Base-by-base conservation (phyloP, 805 yeast species). In the Candida namnaoensis region DNA sequence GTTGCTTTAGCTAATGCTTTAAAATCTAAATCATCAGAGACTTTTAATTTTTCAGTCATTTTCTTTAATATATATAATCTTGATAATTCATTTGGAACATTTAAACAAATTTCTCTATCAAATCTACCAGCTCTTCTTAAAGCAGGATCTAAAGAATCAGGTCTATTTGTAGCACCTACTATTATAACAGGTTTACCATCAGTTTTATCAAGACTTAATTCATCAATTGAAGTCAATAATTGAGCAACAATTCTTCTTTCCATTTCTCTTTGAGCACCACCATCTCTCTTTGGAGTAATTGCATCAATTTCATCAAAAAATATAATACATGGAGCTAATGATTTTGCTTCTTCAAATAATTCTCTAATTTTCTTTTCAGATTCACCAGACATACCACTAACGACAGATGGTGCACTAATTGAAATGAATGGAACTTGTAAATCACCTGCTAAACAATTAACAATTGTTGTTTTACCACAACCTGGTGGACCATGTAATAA, bases 341-440 rank as follows among this genome's bases (percentile, higher is more conserved):
- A 53, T 53, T 81, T 82, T 4, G 99, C 99, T 57, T 93, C 98
- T 34, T 88, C 96, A 56, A 91, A 91, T 34, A 91, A 68, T 44
- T 93, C 98, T 47, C 99, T 72, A 23, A 93, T 70, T 56, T 91
- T 90, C 68, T 93, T 93, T 60, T 93, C 99, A 47, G 91, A 80
- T 60, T 93, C 99, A 36, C 99, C 99, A n/a, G 96, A 87, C 98
- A 93, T 93, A 5, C 99, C 99, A 46, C 96, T 86, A 0, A 93
- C 98, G 8, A 93, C 87, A 3, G 95, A 82, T 1, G 99, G 99
- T 0, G 99, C 98, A 26, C 95, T 84, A 1, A 93, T 72, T 37
- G 84, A 82, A 14, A 93, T 78, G 56, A 93, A 93, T 0, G 98
- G 96, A 0, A 93, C 96, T 50, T 88, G 84, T 30, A 93, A 70